Evolutionary conservation across 768 basidiomycete genomes (phyloP).

Genomic region (Leccinum boreale): DNA sequence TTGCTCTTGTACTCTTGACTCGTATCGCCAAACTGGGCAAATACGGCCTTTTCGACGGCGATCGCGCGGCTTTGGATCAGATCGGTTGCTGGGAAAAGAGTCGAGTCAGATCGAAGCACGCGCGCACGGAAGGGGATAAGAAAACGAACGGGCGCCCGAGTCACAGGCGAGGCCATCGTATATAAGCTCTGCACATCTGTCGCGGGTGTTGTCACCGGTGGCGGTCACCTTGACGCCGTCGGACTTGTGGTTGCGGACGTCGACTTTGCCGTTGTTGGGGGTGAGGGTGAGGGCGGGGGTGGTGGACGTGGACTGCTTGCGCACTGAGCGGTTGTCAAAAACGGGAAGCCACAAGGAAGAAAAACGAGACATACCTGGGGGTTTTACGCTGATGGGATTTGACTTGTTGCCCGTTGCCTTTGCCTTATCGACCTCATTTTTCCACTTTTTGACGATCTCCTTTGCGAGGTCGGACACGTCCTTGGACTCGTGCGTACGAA

Average conservation of each 20-base stretch:
- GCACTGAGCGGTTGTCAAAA: conserved; percentile 20
- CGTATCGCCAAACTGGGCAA: conserved; percentile 41
- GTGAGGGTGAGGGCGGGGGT: conserved; percentile 36
- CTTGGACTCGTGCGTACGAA: conserved; percentile 69
- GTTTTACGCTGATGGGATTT: conserved; percentile 19
- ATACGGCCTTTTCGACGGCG: conserved; percentile 68
- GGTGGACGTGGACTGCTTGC: conserved; percentile 33
- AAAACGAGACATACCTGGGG: conserved; percentile 34
- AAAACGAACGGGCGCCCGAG: conserved; percentile 78
- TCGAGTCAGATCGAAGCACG: conserved; percentile 5
- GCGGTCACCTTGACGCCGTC: conserved; percentile 61
- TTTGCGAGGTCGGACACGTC: conserved; percentile 81
- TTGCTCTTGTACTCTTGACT: conserved; percentile 64
- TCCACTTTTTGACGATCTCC: conserved; percentile 91
- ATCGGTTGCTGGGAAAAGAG: conserved; percentile 51
- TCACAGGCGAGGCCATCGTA: conserved; percentile 90
- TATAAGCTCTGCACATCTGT: conserved; percentile 84
- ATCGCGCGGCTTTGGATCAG: conserved; percentile 63
- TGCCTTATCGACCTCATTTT: conserved; percentile 76
- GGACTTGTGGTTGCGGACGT: conserved; percentile 56
- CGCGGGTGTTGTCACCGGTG: conserved; percentile 71
- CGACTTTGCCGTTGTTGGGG: conserved; percentile 34
- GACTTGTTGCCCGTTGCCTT: conserved; percentile 33
- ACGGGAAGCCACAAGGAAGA: neutral
- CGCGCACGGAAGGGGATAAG: conserved; percentile 17